Percentiles rank a stretch among this genome's conserved stretches.
Evolutionary conservation across 805 yeast species (phyloP).

Genomic region (Candida ovalis): DNA sequence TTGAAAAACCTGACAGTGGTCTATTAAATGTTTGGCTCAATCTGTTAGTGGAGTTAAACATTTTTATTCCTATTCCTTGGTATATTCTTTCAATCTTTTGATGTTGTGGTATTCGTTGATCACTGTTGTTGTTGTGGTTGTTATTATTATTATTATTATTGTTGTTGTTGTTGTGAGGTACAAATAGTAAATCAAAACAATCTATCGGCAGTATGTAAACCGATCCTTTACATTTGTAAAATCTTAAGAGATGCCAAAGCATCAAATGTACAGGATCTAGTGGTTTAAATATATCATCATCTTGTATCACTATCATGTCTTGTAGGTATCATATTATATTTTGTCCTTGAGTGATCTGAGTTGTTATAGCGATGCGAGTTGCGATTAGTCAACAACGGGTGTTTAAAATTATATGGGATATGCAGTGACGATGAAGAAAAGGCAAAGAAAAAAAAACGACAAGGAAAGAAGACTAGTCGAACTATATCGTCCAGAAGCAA

Average conservation of each 20-base stretch:
- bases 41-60: background rate
- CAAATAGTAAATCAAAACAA: background rate
- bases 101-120: background rate
- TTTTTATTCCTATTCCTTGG: background rate
- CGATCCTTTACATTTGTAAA: conserved; percentile 17
- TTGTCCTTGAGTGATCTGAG: background rate
- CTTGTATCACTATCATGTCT: conserved; percentile 22
- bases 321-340: background rate
- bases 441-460: background rate
- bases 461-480: no score
- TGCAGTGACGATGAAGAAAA: background rate
- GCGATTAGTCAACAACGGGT: background rate
- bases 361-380: background rate
- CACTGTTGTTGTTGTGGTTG: background rate
- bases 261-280: conserved; percentile 15
- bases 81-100: background rate
- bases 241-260: conserved; percentile 9
- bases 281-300: conserved; percentile 12
- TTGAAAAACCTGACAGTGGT: background rate
- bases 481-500: no score
- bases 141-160: background rate
- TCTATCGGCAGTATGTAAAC: conserved; percentile 1
- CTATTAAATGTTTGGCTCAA: background rate
- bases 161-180: background rate
- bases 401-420: background rate